phyloP scores from a whole-genome alignment of 768 basidiomycete species.

The Cyclocybe aegerita region DNA sequence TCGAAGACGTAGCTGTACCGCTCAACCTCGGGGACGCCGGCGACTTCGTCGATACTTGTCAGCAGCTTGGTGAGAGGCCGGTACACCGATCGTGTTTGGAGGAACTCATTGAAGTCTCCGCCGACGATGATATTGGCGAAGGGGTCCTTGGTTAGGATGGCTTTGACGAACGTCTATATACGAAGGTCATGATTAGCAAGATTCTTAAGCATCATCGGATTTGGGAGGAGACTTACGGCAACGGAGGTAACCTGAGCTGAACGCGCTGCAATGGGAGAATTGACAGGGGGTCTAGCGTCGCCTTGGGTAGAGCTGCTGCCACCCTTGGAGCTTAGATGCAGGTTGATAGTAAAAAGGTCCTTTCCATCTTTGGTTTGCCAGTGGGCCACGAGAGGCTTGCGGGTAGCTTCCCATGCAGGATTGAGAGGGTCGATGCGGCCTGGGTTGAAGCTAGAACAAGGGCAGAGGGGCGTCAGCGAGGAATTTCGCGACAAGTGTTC shows the following conservation, averaged over 20 bases:
- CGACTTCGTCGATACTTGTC: slow-evolving; percentile 51
- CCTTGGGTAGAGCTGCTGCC: slow-evolving; percentile 56
- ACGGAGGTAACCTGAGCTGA: slow-evolving; percentile 49
- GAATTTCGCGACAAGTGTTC: neutral
- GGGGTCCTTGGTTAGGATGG: slow-evolving; percentile 39
- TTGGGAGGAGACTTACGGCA: slow-evolving; percentile 37
- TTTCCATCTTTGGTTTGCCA: slow-evolving; percentile 47
- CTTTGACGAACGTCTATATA: slow-evolving; percentile 45
- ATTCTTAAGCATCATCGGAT: neutral
- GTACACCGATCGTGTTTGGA: slow-evolving; percentile 53
- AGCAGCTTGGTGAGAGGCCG: slow-evolving; percentile 39
- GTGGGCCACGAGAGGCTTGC: slow-evolving; percentile 60
- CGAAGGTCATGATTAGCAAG: neutral
- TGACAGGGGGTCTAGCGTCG: slow-evolving; percentile 58
- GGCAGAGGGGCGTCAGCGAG: slow-evolving; percentile 1
- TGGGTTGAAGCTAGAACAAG: slow-evolving; percentile 50
- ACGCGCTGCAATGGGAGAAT: slow-evolving; percentile 46
- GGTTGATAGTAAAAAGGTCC: slow-evolving; percentile 57
- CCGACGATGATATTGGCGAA: slow-evolving; percentile 51
- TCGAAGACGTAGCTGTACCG: slow-evolving; percentile 65
- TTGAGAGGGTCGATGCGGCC: slow-evolving; percentile 61
- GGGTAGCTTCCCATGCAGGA: slow-evolving; percentile 50
- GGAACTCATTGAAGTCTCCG: slow-evolving; percentile 65
- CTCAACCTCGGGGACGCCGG: slow-evolving; percentile 45
- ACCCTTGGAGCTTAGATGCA: slow-evolving; percentile 59